Evolutionary conservation across 1,284 basidiomycete species (phyloP).

Genomic region (Stygiomarasmius scandens): DNA sequence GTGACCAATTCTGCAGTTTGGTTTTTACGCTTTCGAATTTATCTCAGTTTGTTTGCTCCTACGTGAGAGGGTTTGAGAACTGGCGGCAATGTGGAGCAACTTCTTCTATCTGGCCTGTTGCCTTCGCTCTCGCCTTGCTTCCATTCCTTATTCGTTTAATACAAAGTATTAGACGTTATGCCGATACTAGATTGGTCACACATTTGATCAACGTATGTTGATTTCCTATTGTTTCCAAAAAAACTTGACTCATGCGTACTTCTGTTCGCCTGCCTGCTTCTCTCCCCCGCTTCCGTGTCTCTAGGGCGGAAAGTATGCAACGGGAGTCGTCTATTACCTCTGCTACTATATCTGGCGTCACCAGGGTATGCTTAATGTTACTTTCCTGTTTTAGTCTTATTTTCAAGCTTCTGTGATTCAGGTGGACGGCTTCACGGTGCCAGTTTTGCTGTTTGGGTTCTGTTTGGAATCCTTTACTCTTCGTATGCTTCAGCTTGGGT

Average conservation of each 20-base stretch:
- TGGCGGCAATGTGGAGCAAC: slow-evolving; percentile 47
- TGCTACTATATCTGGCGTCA: slow-evolving; percentile 79
- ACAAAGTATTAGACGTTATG: slow-evolving; percentile 87
- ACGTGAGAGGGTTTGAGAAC: slow-evolving; percentile 55
- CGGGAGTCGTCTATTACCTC: slow-evolving; percentile 64
- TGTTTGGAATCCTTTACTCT: slow-evolving; percentile 67
- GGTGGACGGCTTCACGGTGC: slow-evolving; percentile 39
- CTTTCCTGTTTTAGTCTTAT: neutral
- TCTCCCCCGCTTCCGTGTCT: neutral
- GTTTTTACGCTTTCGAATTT: slow-evolving; percentile 75
- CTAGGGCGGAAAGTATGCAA: slow-evolving; percentile 73
- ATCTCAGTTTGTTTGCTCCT: slow-evolving; percentile 76
- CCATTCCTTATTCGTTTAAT: slow-evolving; percentile 78
- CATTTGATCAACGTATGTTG: slow-evolving; percentile 84
- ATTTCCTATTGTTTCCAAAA: neutral
- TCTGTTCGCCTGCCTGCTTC: neutral
- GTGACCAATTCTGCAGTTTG: slow-evolving; percentile 84
- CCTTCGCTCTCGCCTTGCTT: slow-evolving; percentile 56
- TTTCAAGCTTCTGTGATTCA: slow-evolving; percentile 11
- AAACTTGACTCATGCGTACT: neutral
- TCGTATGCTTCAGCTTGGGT: slow-evolving; percentile 83
- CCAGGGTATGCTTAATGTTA: slow-evolving; percentile 46
- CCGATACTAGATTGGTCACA: slow-evolving; percentile 71
- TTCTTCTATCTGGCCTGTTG: slow-evolving; percentile 58
- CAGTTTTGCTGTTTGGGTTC: slow-evolving; percentile 64